These are phyloP conservation scores for Hypoxylon subgilvum DNA, from an alignment of 495 filamentous ascomycete species.

Conservation along the genomic window DNA sequence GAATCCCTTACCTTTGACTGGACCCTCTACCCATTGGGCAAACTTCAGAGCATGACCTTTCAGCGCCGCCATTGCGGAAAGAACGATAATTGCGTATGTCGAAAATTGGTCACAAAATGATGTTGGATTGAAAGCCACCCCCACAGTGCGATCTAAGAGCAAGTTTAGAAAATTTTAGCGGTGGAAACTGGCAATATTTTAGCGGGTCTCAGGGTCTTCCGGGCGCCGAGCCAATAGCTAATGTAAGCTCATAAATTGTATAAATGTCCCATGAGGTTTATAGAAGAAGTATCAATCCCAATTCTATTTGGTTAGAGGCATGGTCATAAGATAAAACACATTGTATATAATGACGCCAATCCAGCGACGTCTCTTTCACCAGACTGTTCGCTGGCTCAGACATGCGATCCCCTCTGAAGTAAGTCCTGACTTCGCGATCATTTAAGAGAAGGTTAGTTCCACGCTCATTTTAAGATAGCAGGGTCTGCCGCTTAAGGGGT, in stretches of 20 bases:
- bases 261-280: too few species aligned
- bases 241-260: neutral
- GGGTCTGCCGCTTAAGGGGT: slow-evolving; percentile 82
- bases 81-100: too few species aligned
- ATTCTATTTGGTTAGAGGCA: too few species aligned
- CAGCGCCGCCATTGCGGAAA: slow-evolving; percentile 40
- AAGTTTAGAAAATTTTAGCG: slow-evolving; percentile 55
- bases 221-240: neutral
- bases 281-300: too few species aligned
- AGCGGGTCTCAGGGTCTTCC: slow-evolving; percentile 5
- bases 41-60: slow-evolving; percentile 47
- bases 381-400: slow-evolving; percentile 63
- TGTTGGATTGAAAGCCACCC: slow-evolving; percentile 6
- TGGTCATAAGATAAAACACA: too few species aligned
- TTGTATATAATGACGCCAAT: slow-evolving; percentile 52
- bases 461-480: slow-evolving; percentile 43
- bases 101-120: too few species aligned
- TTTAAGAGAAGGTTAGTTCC: neutral
- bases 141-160: slow-evolving; percentile 24
- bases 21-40: slow-evolving; percentile 49
- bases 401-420: slow-evolving; percentile 97
- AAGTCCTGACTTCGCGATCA: slow-evolving; percentile 26
- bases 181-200: slow-evolving; percentile 50
- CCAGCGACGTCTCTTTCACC: slow-evolving; percentile 67
- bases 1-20: slow-evolving; percentile 45